A percentile compares a stretch with the other conserved stretches of the same genome.
Conservation (phyloP, 2,329 filamentous ascomycete genomes). For the Metarhizium robertsii region DNA sequence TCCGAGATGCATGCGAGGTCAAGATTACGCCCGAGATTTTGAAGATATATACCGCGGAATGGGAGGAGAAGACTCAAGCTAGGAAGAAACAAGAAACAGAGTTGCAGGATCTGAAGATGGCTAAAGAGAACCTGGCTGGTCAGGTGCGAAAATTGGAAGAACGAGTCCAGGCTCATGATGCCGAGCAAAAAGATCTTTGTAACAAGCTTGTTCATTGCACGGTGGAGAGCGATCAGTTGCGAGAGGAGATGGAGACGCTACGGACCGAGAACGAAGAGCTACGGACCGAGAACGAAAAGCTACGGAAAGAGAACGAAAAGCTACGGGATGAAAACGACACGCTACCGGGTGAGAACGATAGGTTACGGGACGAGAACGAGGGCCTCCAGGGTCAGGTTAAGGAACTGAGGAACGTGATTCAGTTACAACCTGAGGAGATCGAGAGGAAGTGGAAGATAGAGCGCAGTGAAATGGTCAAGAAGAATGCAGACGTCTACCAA, state of each 20-base stretch:
- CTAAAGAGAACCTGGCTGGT: conserved; percentile 57
- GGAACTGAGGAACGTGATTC: conserved; percentile 77
- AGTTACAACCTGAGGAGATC: conserved; percentile 81
- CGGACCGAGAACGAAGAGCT: too few relatives aligned
- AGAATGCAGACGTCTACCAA: conserved; percentile 88
- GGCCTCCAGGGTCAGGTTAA: conserved; percentile 74
- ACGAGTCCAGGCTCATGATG: conserved; percentile 77
- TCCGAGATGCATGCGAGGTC: conserved; percentile 84
- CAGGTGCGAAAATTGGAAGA: conserved; percentile 82
- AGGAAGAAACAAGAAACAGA: conserved; percentile 80
- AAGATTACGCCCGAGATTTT: conserved; percentile 78
- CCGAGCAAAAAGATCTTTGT: conserved; percentile 85
- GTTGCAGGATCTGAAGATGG: conserved; percentile 60
- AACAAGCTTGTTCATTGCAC: conserved; percentile 55
- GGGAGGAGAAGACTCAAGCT: conserved; percentile 79
- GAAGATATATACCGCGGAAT: conserved; percentile 72
- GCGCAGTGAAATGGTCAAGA: conserved; percentile 84
- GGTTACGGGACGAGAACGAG: conserved; percentile 83
- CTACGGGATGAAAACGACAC: too few relatives aligned
- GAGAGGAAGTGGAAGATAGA: conserved; percentile 74
- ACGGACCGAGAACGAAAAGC: too few relatives aligned
- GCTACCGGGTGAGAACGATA: conserved; percentile 59
- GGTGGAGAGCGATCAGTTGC: conserved; percentile 72
- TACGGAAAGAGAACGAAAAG: too few relatives aligned
- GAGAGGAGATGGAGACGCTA: conserved; percentile 40